phyloP scores from a whole-genome alignment of 1,139 yeast species.

The Sugiyamaella pinicola region DNA sequence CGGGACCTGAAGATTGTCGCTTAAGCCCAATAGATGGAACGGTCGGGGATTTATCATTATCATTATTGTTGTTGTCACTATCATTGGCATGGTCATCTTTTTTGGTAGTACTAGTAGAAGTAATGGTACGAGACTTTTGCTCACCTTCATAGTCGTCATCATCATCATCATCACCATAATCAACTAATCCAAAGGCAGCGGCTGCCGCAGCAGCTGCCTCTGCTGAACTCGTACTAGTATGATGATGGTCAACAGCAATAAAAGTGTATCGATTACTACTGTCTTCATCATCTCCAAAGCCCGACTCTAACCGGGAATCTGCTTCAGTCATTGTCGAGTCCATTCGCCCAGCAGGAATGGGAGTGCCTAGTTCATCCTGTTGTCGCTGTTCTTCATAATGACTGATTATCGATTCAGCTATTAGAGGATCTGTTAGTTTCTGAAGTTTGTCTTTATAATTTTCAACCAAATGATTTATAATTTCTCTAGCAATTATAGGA shows the following conservation, averaged over 20 bases:
- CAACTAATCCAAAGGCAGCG: conserved; percentile 18
- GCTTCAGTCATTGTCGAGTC: conserved; percentile 17
- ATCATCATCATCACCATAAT: conserved; percentile 20
- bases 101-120: not conserved
- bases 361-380: conserved; percentile 9
- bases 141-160: conserved; percentile 13
- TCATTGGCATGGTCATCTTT: not conserved
- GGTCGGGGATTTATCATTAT: not conserved
- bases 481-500: conserved; percentile 7
- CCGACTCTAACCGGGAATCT: conserved; percentile 13
- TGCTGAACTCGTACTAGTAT: conserved; percentile 9
- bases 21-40: conserved; percentile 15
- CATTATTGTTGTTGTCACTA: not conserved
- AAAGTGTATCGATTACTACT: conserved; percentile 9
- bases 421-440: conserved; percentile 38
- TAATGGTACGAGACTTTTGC: not conserved
- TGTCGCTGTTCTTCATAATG: conserved; percentile 16
- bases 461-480: conserved; percentile 50
- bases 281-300: conserved; percentile 18
- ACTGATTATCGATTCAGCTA: conserved; percentile 20
- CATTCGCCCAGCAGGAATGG: conserved; percentile 16
- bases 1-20: conserved; percentile 19
- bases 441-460: conserved; percentile 48
- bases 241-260: not conserved
- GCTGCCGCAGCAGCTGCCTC: conserved; percentile 22